phyloP scores from a whole-genome alignment of 2,329 filamentous ascomycete genomes.

The Penicillium freii region DNA sequence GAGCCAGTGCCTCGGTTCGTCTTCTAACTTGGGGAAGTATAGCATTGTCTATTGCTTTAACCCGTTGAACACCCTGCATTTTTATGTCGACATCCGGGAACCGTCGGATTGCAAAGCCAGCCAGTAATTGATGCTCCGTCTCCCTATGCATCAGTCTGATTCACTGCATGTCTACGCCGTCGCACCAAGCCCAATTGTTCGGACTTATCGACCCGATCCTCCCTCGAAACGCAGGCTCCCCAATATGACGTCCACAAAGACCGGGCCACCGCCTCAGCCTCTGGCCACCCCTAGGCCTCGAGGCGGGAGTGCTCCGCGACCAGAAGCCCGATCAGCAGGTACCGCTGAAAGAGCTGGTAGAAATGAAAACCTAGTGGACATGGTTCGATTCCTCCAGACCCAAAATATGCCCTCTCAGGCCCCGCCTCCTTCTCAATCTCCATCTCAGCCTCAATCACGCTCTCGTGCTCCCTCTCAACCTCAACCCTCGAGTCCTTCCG shows the following conservation, averaged over 20 bases:
- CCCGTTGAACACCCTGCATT: background rate
- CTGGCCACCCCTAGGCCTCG: conserved; percentile 14
- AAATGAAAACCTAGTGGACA: conserved; percentile 36
- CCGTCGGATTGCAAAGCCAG: conserved; percentile 19
- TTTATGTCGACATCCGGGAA: conserved; percentile 7
- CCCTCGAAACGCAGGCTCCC: conserved; percentile 24
- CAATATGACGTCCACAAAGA: conserved; percentile 25
- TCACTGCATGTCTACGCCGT: conserved; percentile 27
- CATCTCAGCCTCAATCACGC: conserved; percentile 6
- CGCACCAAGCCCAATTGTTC: conserved; percentile 37
- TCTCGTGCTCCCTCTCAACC: conserved; percentile 4
- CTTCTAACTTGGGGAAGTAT: conserved; percentile 8
- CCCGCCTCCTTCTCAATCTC: conserved; percentile 11
- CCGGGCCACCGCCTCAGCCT: conserved; percentile 11
- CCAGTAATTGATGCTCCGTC: conserved; percentile 19
- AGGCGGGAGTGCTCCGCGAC: conserved; percentile 12
- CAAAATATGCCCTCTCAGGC: conserved; percentile 21
- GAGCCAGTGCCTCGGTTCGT: background rate
- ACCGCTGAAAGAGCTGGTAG: conserved; percentile 30
- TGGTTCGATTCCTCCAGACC: conserved; percentile 39
- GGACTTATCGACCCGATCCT: conserved; percentile 33
- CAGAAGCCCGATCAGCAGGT: conserved; percentile 32
- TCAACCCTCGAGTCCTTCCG: conserved; percentile 12
- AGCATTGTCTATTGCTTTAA: background rate
- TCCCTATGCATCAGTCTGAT: conserved; percentile 32